Evolutionary conservation across 225 moss, liverwort and hornwort genomes (phyloP).

Genomic region (Physcomitrellopsis africana): DNA sequence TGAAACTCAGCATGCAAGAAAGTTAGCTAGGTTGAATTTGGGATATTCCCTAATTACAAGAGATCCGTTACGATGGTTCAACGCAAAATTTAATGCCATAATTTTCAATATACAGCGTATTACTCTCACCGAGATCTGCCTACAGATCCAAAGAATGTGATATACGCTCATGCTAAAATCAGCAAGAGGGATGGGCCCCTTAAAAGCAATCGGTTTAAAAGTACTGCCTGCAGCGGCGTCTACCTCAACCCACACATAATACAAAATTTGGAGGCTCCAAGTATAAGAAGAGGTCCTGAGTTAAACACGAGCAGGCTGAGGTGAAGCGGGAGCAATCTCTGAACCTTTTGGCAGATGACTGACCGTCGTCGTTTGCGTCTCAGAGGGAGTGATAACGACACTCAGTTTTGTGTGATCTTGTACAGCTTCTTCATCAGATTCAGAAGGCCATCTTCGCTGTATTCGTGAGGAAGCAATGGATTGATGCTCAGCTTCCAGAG

Average conservation of each 20-base stretch:
- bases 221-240: not conserved
- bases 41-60: no score
- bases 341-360: conserved; percentile 24
- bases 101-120: conserved; percentile 26
- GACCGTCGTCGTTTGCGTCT: not conserved
- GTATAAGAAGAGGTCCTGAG: no score
- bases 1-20: no score
- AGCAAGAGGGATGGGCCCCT: not conserved
- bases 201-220: not conserved
- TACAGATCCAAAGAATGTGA: conserved; percentile 31
- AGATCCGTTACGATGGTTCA: no score
- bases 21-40: no score
- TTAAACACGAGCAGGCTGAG: conserved; percentile 31
- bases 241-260: conserved; percentile 7
- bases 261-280: conserved; percentile 17
- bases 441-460: conserved; percentile 50
- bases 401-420: conserved; percentile 23
- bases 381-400: conserved; percentile 5
- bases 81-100: conserved; percentile 32
- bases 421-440: conserved; percentile 35
- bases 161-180: not conserved
- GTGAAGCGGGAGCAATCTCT: conserved; percentile 55
- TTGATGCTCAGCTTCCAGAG: conserved; percentile 45
- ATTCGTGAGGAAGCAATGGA: conserved; percentile 48
- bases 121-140: conserved; percentile 5